Conservation (phyloP, 768 basidiomycete species). For the Piloderma croceum region DNA sequence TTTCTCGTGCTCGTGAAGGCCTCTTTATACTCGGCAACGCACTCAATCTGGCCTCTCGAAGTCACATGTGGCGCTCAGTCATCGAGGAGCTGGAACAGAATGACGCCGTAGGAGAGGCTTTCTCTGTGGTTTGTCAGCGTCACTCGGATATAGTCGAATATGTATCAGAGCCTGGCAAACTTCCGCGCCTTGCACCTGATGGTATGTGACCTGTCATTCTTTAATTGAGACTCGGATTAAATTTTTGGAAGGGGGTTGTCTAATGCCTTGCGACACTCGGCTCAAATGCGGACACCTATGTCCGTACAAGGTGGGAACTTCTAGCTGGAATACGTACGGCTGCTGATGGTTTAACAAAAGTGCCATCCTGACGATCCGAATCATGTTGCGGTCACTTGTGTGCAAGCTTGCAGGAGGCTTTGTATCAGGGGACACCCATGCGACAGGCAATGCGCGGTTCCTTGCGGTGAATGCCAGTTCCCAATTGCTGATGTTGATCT, state of each 20-base stretch:
- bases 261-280: slow-evolving; percentile 46
- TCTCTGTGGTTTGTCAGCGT: slow-evolving; percentile 53
- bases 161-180: slow-evolving; percentile 46
- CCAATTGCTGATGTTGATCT: slow-evolving; percentile 40
- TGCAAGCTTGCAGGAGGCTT: slow-evolving; percentile 42
- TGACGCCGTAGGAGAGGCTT: slow-evolving; percentile 41
- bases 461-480: slow-evolving; percentile 52
- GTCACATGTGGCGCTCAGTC: slow-evolving; percentile 53
- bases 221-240: neutral
- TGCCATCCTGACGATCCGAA: slow-evolving; percentile 58
- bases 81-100: slow-evolving; percentile 49
- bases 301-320: slow-evolving; percentile 45
- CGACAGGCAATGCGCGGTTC: slow-evolving; percentile 39
- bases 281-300: slow-evolving; percentile 63
- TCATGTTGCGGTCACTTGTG: slow-evolving; percentile 44
- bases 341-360: slow-evolving; percentile 22
- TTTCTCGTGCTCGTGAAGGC: slow-evolving; percentile 71
- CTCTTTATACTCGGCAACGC: slow-evolving; percentile 71
- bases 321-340: slow-evolving; percentile 11
- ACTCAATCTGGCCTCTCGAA: slow-evolving; percentile 41
- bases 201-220: slow-evolving; percentile 29
- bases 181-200: slow-evolving; percentile 49
- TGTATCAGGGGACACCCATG: slow-evolving; percentile 60
- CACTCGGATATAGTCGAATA: slow-evolving; percentile 41
- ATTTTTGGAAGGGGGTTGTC: slow-evolving; percentile 48